phyloP scores from a whole-genome alignment of 169 alveolate species.

The Eimeria acervulina region DNA sequence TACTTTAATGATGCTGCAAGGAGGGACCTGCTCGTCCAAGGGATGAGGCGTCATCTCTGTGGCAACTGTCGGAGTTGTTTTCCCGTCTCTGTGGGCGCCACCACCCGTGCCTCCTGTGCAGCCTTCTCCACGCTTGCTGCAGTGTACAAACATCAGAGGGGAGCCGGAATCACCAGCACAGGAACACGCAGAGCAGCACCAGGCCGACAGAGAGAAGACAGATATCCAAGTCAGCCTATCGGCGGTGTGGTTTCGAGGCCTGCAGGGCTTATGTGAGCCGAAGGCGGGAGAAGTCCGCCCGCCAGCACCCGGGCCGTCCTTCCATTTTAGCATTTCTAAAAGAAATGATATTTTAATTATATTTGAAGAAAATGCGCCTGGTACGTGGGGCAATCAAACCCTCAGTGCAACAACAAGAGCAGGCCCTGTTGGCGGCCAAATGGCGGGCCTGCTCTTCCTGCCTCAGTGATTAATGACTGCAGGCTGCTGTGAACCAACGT shows the following conservation, averaged over 20 bases:
- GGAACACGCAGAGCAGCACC: neutral
- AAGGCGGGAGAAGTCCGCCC: conserved; percentile 14
- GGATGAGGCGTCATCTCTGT: neutral
- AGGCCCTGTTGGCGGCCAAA: neutral
- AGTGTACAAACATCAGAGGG: neutral
- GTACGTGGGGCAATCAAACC: neutral
- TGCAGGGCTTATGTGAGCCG: conserved; percentile 29
- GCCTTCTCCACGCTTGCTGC: conserved; percentile 7
- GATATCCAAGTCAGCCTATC: neutral
- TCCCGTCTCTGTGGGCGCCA: conserved; percentile 21
- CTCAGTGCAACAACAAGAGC: neutral
- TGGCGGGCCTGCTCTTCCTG: neutral
- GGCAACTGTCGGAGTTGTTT: neutral
- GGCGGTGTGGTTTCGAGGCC: neutral
- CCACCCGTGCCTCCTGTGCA: conserved; percentile 5
- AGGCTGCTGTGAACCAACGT: neutral
- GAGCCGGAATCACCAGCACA: neutral
- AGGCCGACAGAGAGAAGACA: neutral
- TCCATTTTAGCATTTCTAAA: conserved; percentile 5
- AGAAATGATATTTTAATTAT: neutral
- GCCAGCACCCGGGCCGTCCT: neutral
- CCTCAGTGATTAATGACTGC: neutral
- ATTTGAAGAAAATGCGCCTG: neutral
- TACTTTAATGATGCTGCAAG: neutral
- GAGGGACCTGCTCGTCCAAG: neutral